Conservation (phyloP, 768 basidiomycete genomes). For the Mycena galopus region DNA sequence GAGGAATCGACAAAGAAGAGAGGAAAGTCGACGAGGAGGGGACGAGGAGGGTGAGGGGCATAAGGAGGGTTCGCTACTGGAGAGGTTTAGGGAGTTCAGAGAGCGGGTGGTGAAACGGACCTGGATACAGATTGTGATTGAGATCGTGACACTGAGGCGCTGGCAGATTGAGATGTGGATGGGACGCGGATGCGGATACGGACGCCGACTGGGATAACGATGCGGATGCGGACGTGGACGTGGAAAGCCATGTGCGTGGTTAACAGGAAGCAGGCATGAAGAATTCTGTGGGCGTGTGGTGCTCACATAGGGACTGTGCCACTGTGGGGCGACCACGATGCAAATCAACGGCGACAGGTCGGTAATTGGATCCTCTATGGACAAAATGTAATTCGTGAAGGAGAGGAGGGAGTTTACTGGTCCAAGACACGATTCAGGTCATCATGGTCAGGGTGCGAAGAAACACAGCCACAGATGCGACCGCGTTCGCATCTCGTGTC, state of each 20-base stretch:
- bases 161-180: background rate
- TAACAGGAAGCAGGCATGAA: background rate
- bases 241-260: background rate
- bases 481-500: too few relatives aligned
- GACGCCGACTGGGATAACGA: background rate
- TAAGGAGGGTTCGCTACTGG: too few relatives aligned
- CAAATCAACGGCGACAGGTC: background rate
- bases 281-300: background rate
- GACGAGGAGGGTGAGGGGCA: too few relatives aligned
- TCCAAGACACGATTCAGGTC: background rate
- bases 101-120: too few relatives aligned
- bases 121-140: background rate
- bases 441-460: too few relatives aligned
- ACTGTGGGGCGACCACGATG: background rate
- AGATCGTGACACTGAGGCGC: background rate
- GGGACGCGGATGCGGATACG: background rate
- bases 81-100: too few relatives aligned
- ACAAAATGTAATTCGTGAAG: background rate
- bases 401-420: background rate
- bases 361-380: background rate
- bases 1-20: too few relatives aligned
- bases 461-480: too few relatives aligned
- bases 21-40: too few relatives aligned
- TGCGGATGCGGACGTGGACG: background rate
- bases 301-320: background rate